Conservation (phyloP, 176 grass and related monocot genomes). For the Luzula sylvatica region DNA sequence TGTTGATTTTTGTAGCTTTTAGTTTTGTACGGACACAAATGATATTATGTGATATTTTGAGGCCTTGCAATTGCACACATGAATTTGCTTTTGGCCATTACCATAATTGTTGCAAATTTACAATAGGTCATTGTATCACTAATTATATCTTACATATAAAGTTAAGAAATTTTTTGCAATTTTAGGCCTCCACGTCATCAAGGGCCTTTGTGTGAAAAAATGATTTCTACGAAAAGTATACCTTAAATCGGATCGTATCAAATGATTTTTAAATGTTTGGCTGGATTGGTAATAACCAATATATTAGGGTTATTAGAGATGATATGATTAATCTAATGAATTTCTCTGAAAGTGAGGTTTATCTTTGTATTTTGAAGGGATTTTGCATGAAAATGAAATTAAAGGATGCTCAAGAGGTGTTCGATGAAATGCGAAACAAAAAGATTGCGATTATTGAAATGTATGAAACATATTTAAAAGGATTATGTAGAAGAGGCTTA, state of each 20-base stretch:
- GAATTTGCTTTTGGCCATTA: too few relatives aligned
- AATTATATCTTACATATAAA: conserved; percentile 43
- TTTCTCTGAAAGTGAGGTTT: conserved; percentile 41
- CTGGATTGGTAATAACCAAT: conserved; percentile 32
- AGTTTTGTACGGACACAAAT: too few relatives aligned
- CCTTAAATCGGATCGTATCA: conserved; percentile 28
- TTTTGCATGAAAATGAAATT: conserved; percentile 53
- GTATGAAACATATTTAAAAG: conserved; percentile 43
- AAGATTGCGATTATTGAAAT: conserved; percentile 26
- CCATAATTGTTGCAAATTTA: too few relatives aligned
- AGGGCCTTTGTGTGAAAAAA: conserved; percentile 43
- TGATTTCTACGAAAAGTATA: conserved; percentile 32
- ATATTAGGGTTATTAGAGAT: conserved; percentile 37
- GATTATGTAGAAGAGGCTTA: conserved; percentile 45
- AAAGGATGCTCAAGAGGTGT: conserved; percentile 40
- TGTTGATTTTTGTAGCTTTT: background rate
- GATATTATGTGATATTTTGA: too few relatives aligned
- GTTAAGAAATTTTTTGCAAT: too few relatives aligned
- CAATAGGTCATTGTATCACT: conserved; percentile 53
- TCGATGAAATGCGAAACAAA: conserved; percentile 59
- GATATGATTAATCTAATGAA: conserved; percentile 49
- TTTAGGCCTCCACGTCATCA: too few relatives aligned
- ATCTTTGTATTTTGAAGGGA: conserved; percentile 38
- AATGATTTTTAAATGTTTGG: conserved; percentile 46
- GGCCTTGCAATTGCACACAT: too few relatives aligned